A percentile compares a stretch with the other conserved stretches of the same genome.
These are phyloP conservation scores for Didymella segeticola DNA, from an alignment of 2,329 filamentous ascomycete species.

Conservation along the genomic window DNA sequence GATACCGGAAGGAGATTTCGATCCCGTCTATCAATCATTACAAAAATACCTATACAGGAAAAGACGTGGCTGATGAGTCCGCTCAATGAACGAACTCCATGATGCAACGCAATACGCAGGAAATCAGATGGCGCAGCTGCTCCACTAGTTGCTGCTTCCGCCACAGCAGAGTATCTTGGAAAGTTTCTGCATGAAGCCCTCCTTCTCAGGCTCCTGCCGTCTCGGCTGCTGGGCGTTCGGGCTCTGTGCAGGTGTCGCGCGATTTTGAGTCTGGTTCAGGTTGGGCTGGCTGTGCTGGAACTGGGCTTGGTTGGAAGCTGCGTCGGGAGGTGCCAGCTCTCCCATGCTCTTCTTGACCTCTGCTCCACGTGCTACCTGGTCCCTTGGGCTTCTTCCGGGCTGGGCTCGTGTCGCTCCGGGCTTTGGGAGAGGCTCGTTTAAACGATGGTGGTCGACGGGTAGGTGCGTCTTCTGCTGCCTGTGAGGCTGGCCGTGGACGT, in stretches of 20 bases:
- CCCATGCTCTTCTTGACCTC: constrained; percentile 70
- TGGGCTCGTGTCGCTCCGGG: constrained; percentile 67
- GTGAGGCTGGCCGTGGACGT: constrained; percentile 77
- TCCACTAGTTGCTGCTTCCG: constrained; percentile 35
- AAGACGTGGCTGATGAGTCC: constrained; percentile 39
- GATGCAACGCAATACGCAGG: constrained; percentile 41
- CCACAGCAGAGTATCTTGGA: constrained; percentile 91
- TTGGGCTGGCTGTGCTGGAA: constrained; percentile 96
- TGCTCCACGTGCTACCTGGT: constrained; percentile 32
- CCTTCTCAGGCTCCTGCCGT: constrained; percentile 68
- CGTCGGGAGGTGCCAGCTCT: constrained; percentile 83
- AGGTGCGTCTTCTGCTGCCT: constrained; percentile 62
- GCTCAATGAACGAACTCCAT: constrained; percentile 46
- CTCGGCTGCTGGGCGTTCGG: constrained; percentile 60
- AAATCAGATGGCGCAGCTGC: constrained; percentile 23
- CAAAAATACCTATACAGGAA: constrained; percentile 51
- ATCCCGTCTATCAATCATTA: constrained; percentile 51
- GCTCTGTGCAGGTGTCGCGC: constrained; percentile 57
- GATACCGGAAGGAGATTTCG: constrained; percentile 44
- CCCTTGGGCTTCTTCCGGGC: constrained; percentile 47
- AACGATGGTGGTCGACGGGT: constrained; percentile 51
- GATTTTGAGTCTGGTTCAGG: constrained; percentile 62
- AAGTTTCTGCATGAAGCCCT: constrained; percentile 86
- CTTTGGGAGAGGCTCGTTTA: constrained; percentile 60
- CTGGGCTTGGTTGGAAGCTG: constrained; percentile 85